phyloP scores from a whole-genome alignment of 139 green algal species.

The Dunaliella sp. region DNA sequence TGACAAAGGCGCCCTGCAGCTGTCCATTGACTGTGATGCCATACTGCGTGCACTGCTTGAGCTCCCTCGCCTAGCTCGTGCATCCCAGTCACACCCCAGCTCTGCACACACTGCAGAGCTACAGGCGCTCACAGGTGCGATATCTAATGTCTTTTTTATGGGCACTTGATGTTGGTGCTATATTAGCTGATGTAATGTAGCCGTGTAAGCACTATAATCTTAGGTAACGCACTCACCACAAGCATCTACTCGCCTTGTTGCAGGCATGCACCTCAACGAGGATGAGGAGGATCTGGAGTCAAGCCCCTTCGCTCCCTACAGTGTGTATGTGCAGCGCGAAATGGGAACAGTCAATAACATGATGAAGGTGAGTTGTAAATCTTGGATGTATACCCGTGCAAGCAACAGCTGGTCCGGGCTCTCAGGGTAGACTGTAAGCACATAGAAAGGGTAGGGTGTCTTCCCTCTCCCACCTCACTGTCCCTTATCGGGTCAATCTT shows the following conservation, averaged over 20 bases:
- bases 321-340: conserved; percentile 56
- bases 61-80: conserved; percentile 30
- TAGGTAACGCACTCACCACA: background rate
- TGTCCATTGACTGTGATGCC: conserved; percentile 63
- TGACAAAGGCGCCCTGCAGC: conserved; percentile 61
- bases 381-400: background rate
- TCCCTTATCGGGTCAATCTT: background rate
- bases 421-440: background rate
- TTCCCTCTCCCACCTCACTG: background rate
- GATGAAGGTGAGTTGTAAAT: conserved; percentile 32
- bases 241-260: background rate
- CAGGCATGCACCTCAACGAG: background rate
- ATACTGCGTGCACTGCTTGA: conserved; percentile 52
- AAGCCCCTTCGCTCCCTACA: conserved; percentile 31
- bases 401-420: background rate
- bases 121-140: background rate
- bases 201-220: too few species aligned
- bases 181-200: too few species aligned
- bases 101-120: background rate
- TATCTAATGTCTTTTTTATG: background rate
- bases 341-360: conserved; percentile 48
- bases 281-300: conserved; percentile 16
- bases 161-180: background rate
- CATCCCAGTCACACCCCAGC: background rate
- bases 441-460: background rate